Evolutionary conservation across 2,329 filamentous ascomycete genomes (phyloP).

Genomic region (Fusarium metavorans): DNA sequence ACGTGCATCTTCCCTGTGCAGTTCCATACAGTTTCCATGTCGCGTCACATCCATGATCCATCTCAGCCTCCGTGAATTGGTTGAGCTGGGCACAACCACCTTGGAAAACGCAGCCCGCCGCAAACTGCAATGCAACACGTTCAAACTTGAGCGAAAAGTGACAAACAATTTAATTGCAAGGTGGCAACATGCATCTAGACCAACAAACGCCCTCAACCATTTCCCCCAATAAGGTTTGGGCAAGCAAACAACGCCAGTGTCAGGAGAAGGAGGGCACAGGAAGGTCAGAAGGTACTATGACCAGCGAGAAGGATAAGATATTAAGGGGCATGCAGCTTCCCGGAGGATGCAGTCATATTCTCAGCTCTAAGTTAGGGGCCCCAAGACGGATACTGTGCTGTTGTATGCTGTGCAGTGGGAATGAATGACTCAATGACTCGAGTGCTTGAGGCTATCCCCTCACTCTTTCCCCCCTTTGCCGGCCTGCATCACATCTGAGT

Average conservation of each 20-base stretch:
- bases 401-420: not conserved
- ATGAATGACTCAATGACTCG: not conserved
- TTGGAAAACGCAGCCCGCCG: constrained; percentile 5
- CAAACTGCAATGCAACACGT: constrained; percentile 12
- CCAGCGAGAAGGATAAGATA: not conserved
- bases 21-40: not conserved
- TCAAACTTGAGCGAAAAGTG: not conserved
- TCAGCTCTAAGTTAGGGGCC: not conserved
- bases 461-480: not conserved
- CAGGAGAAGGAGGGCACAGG: not conserved
- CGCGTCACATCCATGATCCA: constrained; percentile 29
- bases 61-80: constrained; percentile 8
- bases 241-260: not conserved
- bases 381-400: not conserved
- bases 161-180: not conserved
- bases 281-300: not conserved
- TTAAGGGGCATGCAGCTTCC: constrained; percentile 1
- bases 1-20: constrained; percentile 21
- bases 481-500: not conserved
- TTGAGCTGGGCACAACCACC: not conserved
- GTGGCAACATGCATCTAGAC: not conserved
- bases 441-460: not conserved
- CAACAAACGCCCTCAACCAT: constrained; percentile 3
- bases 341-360: not conserved
- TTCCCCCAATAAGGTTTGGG: not conserved